Percentiles rank a stretch among this genome's conserved stretches.
These are phyloP conservation scores for Paraglomus brasilianum DNA, from an alignment of 192 early-diverging fungal species.

Conservation along the genomic window DNA sequence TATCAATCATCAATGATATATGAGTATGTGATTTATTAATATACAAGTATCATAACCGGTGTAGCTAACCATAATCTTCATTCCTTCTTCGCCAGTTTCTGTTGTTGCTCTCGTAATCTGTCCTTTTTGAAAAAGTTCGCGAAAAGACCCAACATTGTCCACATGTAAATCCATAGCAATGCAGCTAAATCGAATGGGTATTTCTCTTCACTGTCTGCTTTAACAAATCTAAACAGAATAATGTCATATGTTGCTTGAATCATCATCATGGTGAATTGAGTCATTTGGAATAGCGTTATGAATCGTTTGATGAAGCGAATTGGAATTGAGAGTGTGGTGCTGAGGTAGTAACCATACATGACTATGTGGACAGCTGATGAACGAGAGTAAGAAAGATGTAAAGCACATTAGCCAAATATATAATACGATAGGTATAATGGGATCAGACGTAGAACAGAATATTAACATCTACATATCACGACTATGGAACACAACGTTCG, in stretches of 20 bases:
- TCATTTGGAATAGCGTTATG: constrained; percentile 66
- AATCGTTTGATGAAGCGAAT: constrained; percentile 62
- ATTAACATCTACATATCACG: no score
- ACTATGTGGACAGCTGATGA: constrained; percentile 58
- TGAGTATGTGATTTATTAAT: no score
- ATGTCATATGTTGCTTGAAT: constrained; percentile 53
- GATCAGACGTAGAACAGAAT: not conserved
- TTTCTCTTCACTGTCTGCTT: constrained; percentile 29
- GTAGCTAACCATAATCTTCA: no score
- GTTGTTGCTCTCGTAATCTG: constrained; percentile 35
- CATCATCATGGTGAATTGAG: constrained; percentile 62
- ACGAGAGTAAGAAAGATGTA: constrained; percentile 54
- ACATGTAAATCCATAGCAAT: constrained; percentile 65
- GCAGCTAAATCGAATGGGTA: constrained; percentile 51
- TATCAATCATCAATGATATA: no score
- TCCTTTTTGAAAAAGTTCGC: constrained; percentile 59
- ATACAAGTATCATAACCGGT: no score
- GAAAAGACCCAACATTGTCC: constrained; percentile 64
- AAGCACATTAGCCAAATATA: constrained; percentile 16
- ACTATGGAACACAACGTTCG: no score
- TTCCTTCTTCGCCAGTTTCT: no score
- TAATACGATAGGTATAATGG: not conserved
- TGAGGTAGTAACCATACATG: constrained; percentile 69
- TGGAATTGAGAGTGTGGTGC: constrained; percentile 49
- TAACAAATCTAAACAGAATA: constrained; percentile 38